Base-by-base conservation (phyloP, 345 rosid genomes). In the Abelmoschus esculentus region DNA sequence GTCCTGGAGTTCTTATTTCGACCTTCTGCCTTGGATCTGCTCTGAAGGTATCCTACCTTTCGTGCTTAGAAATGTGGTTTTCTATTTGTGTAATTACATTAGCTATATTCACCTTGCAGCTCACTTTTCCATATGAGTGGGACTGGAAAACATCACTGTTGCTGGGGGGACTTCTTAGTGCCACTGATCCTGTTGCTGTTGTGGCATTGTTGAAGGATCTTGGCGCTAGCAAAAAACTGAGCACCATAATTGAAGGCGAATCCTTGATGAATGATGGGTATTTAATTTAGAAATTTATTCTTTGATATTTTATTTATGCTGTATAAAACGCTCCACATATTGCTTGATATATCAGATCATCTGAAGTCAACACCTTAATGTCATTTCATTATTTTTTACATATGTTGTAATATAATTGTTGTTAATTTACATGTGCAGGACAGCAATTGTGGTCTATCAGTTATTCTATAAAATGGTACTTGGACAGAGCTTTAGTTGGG, bases 191-290 rank as follows among this genome's bases (percentile, higher is more conserved):
- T 66, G 99, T 91, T 42, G 97, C 99, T 74, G 99, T 95, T 70
- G 97, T 95, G 75, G 96, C 97, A 78, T 77, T 95, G 70, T 74
- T 95, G 69, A 95, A 87, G 76, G 99, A 95, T 66, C 97, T 95
- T 79, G 99, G 97, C 75, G 96, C 99, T 52, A 95, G 97, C 81
- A 95, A 95, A 82, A 95, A 95, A 80, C 76, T 95, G 73, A 91
- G 79, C 82, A 91, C 99, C 7, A 77, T 95, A 62, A 95, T 95
- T 73, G 99, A 95, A 83, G 99, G 99, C 61, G 99, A 95, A 73
- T 95, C 99, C 52, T 73, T 95, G 76, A 95, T 95, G 99, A 95
- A 91, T 82, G 99, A 95, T 72, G 99, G 99, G 99, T 95, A 89
- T 53, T 46, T 62, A 22, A 61, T 34, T 15, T 31, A 50, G 38